These are phyloP conservation scores for Hypoxylon fuscum DNA, from an alignment of 495 filamentous ascomycete genomes.

Conservation along the genomic window DNA sequence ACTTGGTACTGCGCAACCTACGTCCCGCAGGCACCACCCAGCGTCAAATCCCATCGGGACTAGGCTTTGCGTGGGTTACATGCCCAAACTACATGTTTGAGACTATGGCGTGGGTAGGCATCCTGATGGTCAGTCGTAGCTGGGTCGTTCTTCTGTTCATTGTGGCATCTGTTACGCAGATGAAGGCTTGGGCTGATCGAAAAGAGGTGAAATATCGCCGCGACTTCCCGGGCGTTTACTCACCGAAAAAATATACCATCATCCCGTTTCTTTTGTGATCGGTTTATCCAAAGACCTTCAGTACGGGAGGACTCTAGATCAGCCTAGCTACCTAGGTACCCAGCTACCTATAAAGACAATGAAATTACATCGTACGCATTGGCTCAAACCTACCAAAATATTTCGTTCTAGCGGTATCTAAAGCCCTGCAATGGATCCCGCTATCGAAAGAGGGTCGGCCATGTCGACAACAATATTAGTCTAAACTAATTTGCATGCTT, in stretches of 20 bases:
- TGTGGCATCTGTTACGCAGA: constrained; percentile 63
- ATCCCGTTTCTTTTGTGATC: constrained; percentile 51
- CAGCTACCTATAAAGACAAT: not conserved
- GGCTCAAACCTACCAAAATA: not conserved
- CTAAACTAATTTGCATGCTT: too few species aligned
- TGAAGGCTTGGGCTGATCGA: constrained; percentile 76
- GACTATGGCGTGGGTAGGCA: constrained; percentile 69
- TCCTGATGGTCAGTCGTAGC: constrained; percentile 67
- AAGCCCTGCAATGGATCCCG: too few species aligned
- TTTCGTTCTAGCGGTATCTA: not conserved
- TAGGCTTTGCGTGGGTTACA: constrained; percentile 73
- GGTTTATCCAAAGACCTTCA: not conserved
- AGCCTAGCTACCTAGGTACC: not conserved
- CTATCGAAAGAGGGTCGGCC: too few species aligned
- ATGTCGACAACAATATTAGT: too few species aligned
- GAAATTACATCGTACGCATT: not conserved
- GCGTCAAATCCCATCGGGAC: constrained; percentile 71
- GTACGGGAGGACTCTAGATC: not conserved
- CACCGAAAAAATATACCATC: constrained; percentile 70
- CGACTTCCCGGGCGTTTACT: constrained; percentile 75
- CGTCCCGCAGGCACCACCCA: constrained; percentile 70
- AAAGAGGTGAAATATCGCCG: constrained; percentile 77
- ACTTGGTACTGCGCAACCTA: constrained; percentile 67
- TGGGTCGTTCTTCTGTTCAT: constrained; percentile 69
- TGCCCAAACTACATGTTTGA: constrained; percentile 85